A percentile compares a stretch with the other conserved stretches of the same genome.
phyloP scores from a whole-genome alignment of 1,284 basidiomycete genomes.

The Austropuccinia psidii region DNA sequence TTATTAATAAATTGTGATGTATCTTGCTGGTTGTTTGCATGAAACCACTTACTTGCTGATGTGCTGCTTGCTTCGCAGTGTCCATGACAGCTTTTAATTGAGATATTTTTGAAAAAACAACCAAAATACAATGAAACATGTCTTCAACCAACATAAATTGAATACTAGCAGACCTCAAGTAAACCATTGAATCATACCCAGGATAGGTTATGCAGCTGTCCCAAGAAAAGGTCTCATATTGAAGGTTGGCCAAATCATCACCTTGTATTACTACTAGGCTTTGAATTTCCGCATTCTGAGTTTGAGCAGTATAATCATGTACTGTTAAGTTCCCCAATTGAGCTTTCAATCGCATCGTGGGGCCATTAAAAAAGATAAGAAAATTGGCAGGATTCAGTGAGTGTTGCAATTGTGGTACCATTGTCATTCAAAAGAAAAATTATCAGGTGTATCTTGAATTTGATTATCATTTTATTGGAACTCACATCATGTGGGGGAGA shows the following conservation, averaged over 20 bases:
- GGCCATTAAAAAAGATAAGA: conserved; percentile 64
- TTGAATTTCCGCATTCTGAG: conserved; percentile 59
- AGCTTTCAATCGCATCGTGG: conserved; percentile 71
- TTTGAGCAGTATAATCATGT: conserved; percentile 63
- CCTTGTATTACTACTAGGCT: conserved; percentile 90
- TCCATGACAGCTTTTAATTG: conserved; percentile 74
- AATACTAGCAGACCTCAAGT: conserved; percentile 80
- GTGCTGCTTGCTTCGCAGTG: conserved; percentile 84
- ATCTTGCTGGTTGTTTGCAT: conserved; percentile 60
- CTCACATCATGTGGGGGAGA: too few relatives aligned
- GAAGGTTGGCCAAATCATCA: conserved; percentile 88
- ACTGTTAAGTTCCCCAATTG: conserved; percentile 78
- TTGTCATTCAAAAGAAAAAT: conserved; percentile 79
- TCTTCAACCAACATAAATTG: conserved; percentile 81
- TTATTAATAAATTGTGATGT: conserved; percentile 82
- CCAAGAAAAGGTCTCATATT: conserved; percentile 73
- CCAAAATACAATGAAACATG: conserved; percentile 74
- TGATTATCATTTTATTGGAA: conserved; percentile 74
- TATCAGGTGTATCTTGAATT: conserved; percentile 78
- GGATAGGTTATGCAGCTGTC: conserved; percentile 63
- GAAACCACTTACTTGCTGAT: conserved; percentile 72
- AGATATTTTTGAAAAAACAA: conserved; percentile 79
- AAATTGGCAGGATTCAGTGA: conserved; percentile 83
- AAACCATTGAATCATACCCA: conserved; percentile 78
- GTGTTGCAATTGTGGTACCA: conserved; percentile 64